Conservation (phyloP, 805 yeast genomes). For the Saccharomyces eubayanus region DNA sequence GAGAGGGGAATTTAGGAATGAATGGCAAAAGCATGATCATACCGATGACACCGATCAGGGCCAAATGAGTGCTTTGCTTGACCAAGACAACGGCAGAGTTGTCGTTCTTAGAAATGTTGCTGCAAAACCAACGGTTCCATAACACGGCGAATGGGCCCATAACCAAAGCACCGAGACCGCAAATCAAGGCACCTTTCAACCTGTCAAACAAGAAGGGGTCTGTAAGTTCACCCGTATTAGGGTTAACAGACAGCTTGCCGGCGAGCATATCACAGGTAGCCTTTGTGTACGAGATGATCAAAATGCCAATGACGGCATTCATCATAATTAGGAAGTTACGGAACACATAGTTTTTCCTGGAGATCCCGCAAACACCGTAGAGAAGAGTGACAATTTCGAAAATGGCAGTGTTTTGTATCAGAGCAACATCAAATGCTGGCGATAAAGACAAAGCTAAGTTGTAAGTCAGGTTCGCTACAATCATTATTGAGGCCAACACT, state of each 20-base stretch:
- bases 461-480: conserved; percentile 17
- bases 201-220: conserved; percentile 32
- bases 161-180: conserved; percentile 27
- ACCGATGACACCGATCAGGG: conserved; percentile 16
- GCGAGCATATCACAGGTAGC: conserved; percentile 28
- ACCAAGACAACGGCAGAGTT: conserved; percentile 5
- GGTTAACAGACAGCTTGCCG: conserved; percentile 28
- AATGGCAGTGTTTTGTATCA: conserved; percentile 26
- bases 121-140: conserved; percentile 24
- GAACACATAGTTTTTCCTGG: conserved; percentile 20
- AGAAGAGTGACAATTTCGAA: conserved; percentile 29
- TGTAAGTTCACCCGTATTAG: conserved; percentile 29
- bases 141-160: conserved; percentile 29
- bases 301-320: conserved; percentile 22
- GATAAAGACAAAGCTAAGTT: conserved; percentile 21
- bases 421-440: conserved; percentile 28
- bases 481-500: conserved; percentile 14
- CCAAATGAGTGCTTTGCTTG: conserved; percentile 14
- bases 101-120: conserved; percentile 6
- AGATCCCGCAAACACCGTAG: conserved; percentile 25
- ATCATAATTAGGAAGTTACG: conserved; percentile 25
- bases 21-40: conserved; percentile 19
- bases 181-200: conserved; percentile 27
- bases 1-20: conserved; percentile 8
- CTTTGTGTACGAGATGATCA: conserved; percentile 28